phyloP scores from a whole-genome alignment of 352 stramenopile species.

The Achlya hypogyna region DNA sequence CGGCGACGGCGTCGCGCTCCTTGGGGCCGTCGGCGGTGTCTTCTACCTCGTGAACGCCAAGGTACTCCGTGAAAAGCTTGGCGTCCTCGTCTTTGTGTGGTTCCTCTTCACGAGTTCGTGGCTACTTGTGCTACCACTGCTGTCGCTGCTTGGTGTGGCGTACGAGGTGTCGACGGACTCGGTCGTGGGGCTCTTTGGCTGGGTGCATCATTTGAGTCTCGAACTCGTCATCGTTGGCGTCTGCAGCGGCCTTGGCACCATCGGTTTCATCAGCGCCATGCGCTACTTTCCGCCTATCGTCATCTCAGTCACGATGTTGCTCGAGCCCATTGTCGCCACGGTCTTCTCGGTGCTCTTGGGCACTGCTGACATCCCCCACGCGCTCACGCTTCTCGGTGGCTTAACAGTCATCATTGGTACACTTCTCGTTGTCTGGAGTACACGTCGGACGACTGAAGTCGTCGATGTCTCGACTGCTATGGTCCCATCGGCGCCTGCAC shows the following conservation, averaged over 20 bases:
- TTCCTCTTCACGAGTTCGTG: conserved; percentile 28
- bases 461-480: conserved; percentile 8
- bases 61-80: conserved; percentile 47
- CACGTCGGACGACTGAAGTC: background rate
- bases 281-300: conserved; percentile 55
- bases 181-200: conserved; percentile 30
- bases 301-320: conserved; percentile 46
- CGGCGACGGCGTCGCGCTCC: conserved; percentile 61
- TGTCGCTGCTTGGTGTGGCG: conserved; percentile 20
- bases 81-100: conserved; percentile 38
- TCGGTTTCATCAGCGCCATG: conserved; percentile 44
- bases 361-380: conserved; percentile 30
- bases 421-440: conserved; percentile 29
- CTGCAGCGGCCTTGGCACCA: conserved; percentile 36
- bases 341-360: conserved; percentile 35
- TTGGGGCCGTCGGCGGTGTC: conserved; percentile 53
- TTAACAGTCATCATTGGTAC: conserved; percentile 31
- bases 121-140: conserved; percentile 28
- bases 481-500: background rate
- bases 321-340: conserved; percentile 40
- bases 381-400: conserved; percentile 35
- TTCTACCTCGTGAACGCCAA: conserved; percentile 75
- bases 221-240: conserved; percentile 43
- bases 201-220: conserved; percentile 38
- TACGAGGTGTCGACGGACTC: conserved; percentile 21